Percentiles rank a stretch among this genome's conserved stretches.
phyloP scores from a whole-genome alignment of 2,329 filamentous ascomycete species.

The Lecanicillium sp. region DNA sequence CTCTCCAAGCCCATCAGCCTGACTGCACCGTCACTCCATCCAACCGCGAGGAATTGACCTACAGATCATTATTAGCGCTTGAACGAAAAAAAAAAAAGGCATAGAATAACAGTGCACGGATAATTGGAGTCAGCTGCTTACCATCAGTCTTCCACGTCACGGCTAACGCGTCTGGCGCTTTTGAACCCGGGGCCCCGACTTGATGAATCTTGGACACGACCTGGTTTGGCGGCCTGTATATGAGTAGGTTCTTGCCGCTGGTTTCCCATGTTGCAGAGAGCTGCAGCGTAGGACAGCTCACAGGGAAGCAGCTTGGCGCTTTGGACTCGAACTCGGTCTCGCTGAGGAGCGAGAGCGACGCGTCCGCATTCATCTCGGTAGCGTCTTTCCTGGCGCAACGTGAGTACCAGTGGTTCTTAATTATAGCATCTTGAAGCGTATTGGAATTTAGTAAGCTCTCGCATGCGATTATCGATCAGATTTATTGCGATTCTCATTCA shows the following conservation, averaged over 20 bases:
- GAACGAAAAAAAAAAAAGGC: background rate
- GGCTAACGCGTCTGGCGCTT: constrained; percentile 35
- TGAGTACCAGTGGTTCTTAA: no score
- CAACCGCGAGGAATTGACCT: constrained; percentile 74
- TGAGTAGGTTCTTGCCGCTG: constrained; percentile 59
- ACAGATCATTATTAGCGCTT: constrained; percentile 11
- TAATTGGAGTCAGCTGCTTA: constrained; percentile 28
- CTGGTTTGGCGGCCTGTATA: constrained; percentile 75
- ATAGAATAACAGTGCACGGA: background rate
- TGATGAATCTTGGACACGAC: constrained; percentile 45
- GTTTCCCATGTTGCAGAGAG: constrained; percentile 64
- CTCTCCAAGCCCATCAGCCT: constrained; percentile 73
- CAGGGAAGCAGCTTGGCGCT: constrained; percentile 50
- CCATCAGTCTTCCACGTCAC: constrained; percentile 63
- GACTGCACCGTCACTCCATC: constrained; percentile 74
- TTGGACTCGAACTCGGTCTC: constrained; percentile 50
- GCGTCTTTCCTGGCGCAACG: no score
- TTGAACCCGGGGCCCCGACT: constrained; percentile 29
- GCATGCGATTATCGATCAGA: no score
- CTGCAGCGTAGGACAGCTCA: constrained; percentile 80
- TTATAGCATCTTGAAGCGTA: no score
- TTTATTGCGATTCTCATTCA: no score
- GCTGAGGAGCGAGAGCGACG: constrained; percentile 40
- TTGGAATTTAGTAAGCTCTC: no score
- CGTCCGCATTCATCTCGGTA: constrained; percentile 18